A percentile compares a stretch with the other conserved stretches of the same genome.
Evolutionary conservation across 2,329 filamentous ascomycete species (phyloP).

Genomic region (Sclerotinia trifoliorum): DNA sequence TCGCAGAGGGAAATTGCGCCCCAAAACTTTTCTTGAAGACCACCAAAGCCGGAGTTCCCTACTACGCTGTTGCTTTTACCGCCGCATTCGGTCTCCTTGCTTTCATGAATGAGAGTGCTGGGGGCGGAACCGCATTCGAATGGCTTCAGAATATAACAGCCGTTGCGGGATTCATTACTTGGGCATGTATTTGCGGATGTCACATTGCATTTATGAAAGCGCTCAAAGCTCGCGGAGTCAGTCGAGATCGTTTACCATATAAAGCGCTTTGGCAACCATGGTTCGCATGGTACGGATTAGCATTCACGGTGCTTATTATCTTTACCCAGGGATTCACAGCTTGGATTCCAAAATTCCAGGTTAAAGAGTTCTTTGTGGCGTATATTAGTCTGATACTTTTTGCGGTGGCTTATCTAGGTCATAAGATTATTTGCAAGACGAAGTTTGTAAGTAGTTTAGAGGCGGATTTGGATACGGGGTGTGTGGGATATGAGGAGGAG

Average conservation of each 20-base stretch:
- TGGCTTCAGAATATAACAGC: slow-evolving; percentile 72
- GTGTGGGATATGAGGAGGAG: slow-evolving; percentile 27
- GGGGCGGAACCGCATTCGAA: slow-evolving; percentile 62
- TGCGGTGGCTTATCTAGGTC: slow-evolving; percentile 55
- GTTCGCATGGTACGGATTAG: slow-evolving; percentile 63
- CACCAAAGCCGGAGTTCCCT: slow-evolving; percentile 52
- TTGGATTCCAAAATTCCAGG: slow-evolving; percentile 60
- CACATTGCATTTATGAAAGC: slow-evolving; percentile 66
- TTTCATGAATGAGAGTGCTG: slow-evolving; percentile 64
- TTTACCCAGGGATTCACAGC: slow-evolving; percentile 68
- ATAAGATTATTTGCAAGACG: slow-evolving; percentile 50
- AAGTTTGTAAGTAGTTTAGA: slow-evolving; percentile 42
- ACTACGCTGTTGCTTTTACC: slow-evolving; percentile 53
- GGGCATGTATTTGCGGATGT: slow-evolving; percentile 64
- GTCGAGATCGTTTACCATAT: slow-evolving; percentile 59
- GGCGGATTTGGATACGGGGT: slow-evolving; percentile 46
- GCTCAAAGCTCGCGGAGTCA: slow-evolving; percentile 55
- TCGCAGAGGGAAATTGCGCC: slow-evolving; percentile 55
- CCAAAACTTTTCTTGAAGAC: slow-evolving; percentile 53
- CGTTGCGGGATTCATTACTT: slow-evolving; percentile 68
- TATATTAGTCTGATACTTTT: slow-evolving; percentile 67
- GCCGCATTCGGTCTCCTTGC: slow-evolving; percentile 61
- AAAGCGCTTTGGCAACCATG: slow-evolving; percentile 61
- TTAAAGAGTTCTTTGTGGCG: slow-evolving; percentile 59
- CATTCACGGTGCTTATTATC: slow-evolving; percentile 63